phyloP scores from a whole-genome alignment of 805 yeast genomes.

The Sugiyamaella marilandica region DNA sequence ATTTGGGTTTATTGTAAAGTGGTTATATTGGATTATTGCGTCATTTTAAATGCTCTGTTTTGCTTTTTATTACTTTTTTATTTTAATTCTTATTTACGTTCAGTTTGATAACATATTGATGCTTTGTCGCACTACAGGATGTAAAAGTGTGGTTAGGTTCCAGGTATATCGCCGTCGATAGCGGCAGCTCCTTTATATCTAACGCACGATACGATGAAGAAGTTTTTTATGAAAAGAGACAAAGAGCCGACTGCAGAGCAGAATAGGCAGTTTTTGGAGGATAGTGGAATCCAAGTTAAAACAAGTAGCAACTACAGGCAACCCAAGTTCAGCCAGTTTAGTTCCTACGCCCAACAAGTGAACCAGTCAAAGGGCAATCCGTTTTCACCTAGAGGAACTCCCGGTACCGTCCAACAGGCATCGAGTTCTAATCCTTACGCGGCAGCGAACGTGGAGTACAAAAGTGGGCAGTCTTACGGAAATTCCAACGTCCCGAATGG shows the following conservation, averaged over 20 bases:
- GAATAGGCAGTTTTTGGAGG: conserved; percentile 38
- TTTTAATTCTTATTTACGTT: too few species aligned
- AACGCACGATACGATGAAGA: conserved; percentile 38
- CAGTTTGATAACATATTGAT: too few species aligned
- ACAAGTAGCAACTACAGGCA: conserved; percentile 33
- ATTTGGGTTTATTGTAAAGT: too few species aligned
- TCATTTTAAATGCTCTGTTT: too few species aligned
- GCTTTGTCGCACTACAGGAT: too few species aligned
- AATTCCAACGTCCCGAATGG: conserved; percentile 3
- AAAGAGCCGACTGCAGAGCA: conserved; percentile 50
- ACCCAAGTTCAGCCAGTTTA: conserved; percentile 47
- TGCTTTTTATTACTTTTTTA: too few species aligned
- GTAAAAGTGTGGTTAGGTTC: background rate
- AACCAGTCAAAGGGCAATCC: conserved; percentile 13
- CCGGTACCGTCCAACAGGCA: conserved; percentile 1
- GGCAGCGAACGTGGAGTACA: conserved; percentile 1
- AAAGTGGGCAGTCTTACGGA: background rate
- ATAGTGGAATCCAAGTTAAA: conserved; percentile 40
- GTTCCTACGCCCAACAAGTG: conserved; percentile 44
- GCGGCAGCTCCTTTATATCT: background rate
- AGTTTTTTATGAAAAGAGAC: conserved; percentile 46
- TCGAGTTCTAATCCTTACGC: conserved; percentile 15
- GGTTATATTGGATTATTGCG: too few species aligned
- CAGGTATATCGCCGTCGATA: background rate
- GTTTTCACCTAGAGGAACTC: conserved; percentile 12